phyloP scores from a whole-genome alignment of 495 filamentous ascomycete genomes.

The Evernia prunastri region DNA sequence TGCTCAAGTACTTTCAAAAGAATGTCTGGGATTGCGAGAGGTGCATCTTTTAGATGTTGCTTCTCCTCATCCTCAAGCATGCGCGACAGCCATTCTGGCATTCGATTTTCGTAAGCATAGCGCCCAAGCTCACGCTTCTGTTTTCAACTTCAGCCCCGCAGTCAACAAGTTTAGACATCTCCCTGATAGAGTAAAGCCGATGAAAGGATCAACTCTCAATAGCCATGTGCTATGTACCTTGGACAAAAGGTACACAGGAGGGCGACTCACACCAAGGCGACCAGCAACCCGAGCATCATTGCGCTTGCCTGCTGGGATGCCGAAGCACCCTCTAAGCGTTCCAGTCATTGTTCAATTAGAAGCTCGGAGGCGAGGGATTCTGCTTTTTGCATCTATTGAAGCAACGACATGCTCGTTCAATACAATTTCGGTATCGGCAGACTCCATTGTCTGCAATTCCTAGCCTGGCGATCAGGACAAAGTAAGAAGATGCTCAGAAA shows the following conservation, averaged over 20 bases:
- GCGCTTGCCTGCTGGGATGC: background rate
- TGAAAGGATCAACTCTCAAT: background rate
- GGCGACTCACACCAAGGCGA: background rate
- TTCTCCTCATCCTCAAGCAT: constrained; percentile 57
- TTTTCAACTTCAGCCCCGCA: background rate
- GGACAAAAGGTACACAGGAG: background rate
- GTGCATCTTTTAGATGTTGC: constrained; percentile 31
- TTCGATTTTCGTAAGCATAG: constrained; percentile 74
- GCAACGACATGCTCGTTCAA: too few species aligned
- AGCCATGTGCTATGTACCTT: background rate
- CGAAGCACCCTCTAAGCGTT: background rate
- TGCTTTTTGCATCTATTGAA: background rate
- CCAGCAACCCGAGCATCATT: background rate
- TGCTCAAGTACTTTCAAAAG: background rate
- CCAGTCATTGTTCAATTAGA: background rate
- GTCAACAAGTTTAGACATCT: background rate
- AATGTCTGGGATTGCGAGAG: background rate
- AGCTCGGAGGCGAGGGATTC: background rate
- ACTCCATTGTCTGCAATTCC: background rate
- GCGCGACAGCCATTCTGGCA: constrained; percentile 70
- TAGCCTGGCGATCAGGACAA: too few species aligned
- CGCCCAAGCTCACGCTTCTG: constrained; percentile 65
- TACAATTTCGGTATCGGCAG: too few species aligned
- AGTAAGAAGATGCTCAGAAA: too few species aligned
- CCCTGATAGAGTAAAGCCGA: background rate